These are phyloP conservation scores for Dujonia santamariae DNA, from an alignment of 1,139 yeast genomes.

Conservation along the genomic window DNA sequence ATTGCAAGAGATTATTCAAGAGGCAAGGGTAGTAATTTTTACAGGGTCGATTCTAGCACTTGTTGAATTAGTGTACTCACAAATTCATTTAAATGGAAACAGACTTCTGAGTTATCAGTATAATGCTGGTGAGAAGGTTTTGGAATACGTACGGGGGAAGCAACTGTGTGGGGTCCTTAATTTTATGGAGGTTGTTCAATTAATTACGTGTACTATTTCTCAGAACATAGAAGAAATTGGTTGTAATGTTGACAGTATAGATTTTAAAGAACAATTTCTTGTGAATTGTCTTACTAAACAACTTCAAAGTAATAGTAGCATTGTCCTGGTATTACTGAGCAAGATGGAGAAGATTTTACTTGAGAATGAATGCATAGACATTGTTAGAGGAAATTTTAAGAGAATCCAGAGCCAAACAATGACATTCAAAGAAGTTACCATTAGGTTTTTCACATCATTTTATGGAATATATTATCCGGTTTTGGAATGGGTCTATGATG, in stretches of 20 bases:
- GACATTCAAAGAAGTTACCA: not conserved
- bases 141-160: not conserved
- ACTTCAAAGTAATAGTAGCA: not conserved
- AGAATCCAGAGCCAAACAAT: not conserved
- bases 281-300: not conserved
- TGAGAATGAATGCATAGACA: not conserved
- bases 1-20: conserved; percentile 4
- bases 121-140: not conserved
- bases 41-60: conserved; percentile 1
- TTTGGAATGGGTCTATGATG: conserved; percentile 30
- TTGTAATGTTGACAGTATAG: not conserved
- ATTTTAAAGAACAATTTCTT: not conserved
- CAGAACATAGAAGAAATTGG: too few species aligned
- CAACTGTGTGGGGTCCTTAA: not conserved
- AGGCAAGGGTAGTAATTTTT: not conserved
- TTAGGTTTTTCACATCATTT: conserved; percentile 6
- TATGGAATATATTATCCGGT: conserved; percentile 26
- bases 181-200: not conserved
- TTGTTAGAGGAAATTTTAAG: not conserved
- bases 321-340: not conserved
- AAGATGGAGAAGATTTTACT: not conserved
- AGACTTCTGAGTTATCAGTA: not conserved
- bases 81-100: not conserved
- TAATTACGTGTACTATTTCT: not conserved
- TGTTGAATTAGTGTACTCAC: conserved; percentile 1